These are phyloP conservation scores for Spathaspora girioi DNA, from an alignment of 805 yeast genomes.

Conservation along the genomic window DNA sequence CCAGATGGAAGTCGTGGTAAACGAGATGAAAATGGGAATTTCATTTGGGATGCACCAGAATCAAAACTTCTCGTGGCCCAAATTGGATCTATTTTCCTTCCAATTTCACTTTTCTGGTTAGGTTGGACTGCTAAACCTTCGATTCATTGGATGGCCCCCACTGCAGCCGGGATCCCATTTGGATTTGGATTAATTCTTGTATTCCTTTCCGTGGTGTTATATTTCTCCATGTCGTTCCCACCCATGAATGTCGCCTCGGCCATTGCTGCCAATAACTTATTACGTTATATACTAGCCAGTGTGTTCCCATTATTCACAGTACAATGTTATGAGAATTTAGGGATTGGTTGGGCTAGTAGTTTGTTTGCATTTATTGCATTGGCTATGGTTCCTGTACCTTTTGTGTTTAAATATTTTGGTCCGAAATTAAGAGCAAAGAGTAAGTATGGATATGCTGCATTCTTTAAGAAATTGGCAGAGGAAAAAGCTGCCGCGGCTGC, in stretches of 20 bases:
- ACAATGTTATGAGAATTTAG: constrained; percentile 74
- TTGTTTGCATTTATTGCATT: constrained; percentile 63
- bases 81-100: constrained; percentile 64
- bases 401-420: constrained; percentile 62
- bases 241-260: constrained; percentile 82
- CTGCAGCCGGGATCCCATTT: constrained; percentile 72
- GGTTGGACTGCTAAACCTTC: constrained; percentile 66
- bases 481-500: constrained; percentile 10
- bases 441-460: constrained; percentile 57
- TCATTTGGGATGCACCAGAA: constrained; percentile 58
- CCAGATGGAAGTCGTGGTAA: constrained; percentile 58
- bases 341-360: constrained; percentile 78
- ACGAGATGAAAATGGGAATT: constrained; percentile 55
- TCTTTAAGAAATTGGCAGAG: constrained; percentile 15
- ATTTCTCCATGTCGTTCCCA: constrained; percentile 70
- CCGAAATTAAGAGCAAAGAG: constrained; percentile 52
- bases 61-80: constrained; percentile 56
- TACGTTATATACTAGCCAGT: constrained; percentile 71
- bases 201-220: constrained; percentile 66
- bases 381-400: constrained; percentile 72
- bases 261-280: constrained; percentile 79
- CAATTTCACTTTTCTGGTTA: constrained; percentile 72
- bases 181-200: constrained; percentile 72
- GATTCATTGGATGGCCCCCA: constrained; percentile 77
- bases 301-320: constrained; percentile 82